A percentile compares a stretch with the other conserved stretches of the same genome.
Evolutionary conservation across 2,329 filamentous ascomycete genomes (phyloP).

Genomic region (Colletotrichum sp.): DNA sequence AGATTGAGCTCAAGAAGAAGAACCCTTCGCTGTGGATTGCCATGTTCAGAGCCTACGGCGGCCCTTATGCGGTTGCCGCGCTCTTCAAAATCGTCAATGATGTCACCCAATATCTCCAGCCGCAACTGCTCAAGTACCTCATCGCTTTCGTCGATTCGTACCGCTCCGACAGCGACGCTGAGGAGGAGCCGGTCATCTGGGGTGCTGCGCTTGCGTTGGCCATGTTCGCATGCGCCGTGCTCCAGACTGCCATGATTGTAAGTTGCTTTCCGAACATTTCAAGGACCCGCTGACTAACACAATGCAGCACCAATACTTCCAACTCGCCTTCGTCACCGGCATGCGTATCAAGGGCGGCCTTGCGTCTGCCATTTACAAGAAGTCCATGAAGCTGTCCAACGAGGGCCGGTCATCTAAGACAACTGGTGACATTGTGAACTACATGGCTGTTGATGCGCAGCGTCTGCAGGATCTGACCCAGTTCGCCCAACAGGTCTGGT

Average conservation of each 20-base stretch:
- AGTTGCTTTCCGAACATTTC: constrained; percentile 13
- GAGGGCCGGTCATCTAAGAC: constrained; percentile 89
- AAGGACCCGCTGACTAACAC: constrained; percentile 5
- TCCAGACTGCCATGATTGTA: constrained; percentile 83
- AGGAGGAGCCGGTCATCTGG: constrained; percentile 75
- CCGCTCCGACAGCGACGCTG: constrained; percentile 50
- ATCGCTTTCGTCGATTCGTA: constrained; percentile 86
- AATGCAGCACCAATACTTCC: constrained; percentile 87
- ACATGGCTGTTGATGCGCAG: constrained; percentile 98
- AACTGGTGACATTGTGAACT: constrained; percentile 98
- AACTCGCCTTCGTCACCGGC: constrained; percentile 89
- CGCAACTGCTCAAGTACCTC: constrained; percentile 83
- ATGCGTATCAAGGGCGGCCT: constrained; percentile 96
- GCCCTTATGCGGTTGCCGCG: constrained; percentile 80
- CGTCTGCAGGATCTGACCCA: constrained; percentile 93
- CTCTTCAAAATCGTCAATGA: constrained; percentile 93
- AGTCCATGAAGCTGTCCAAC: constrained; percentile 88
- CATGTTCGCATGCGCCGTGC: constrained; percentile 88
- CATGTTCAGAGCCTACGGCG: constrained; percentile 82
- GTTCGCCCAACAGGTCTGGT: constrained; percentile 95
- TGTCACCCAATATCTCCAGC: constrained; percentile 84
- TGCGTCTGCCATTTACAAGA: constrained; percentile 90
- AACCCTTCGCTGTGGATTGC: constrained; percentile 88
- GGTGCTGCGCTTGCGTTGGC: constrained; percentile 86
- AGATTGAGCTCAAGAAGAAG: constrained; percentile 71